Evolutionary conservation across 2,329 filamentous ascomycete species (phyloP).

Genomic region (Pseudogymnoascus sp.): DNA sequence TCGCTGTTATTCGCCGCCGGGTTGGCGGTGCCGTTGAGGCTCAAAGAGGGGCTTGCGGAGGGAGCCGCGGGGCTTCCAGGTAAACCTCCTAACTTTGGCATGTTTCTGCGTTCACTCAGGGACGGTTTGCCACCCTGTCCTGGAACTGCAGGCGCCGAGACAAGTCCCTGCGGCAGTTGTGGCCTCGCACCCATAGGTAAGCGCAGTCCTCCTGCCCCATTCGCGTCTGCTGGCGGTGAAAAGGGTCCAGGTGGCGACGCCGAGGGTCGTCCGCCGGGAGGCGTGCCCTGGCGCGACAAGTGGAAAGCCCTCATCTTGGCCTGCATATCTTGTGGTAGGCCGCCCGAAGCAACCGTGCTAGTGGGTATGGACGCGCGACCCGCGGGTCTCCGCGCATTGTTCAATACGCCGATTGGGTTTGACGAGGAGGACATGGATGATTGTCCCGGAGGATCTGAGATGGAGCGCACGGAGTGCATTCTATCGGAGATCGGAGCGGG

Average conservation of each 20-base stretch:
- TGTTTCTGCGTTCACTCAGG: conserved; percentile 59
- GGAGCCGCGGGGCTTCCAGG: conserved; percentile 21
- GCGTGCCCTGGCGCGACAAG: conserved; percentile 53
- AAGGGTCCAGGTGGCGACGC: conserved; percentile 16
- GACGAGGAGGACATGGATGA: conserved; percentile 68
- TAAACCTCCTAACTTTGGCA: conserved; percentile 46
- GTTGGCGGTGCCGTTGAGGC: conserved; percentile 14
- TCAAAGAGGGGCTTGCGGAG: conserved; percentile 11
- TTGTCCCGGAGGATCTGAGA: conserved; percentile 47
- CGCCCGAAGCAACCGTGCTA: conserved; percentile 36
- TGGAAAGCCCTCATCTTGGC: conserved; percentile 65
- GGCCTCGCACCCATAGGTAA: conserved; percentile 39
- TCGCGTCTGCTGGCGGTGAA: background rate
- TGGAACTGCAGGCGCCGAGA: conserved; percentile 45
- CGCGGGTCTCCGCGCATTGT: conserved; percentile 49
- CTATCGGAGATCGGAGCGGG: conserved; percentile 34
- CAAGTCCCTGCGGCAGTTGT: conserved; percentile 32
- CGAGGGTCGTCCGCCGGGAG: conserved; percentile 28
- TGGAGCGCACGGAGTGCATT: conserved; percentile 50
- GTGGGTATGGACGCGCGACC: conserved; percentile 27
- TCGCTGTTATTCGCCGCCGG: conserved; percentile 18
- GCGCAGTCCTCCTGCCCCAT: conserved; percentile 34
- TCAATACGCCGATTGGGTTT: conserved; percentile 72
- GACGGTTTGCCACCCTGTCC: conserved; percentile 39
- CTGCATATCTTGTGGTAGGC: conserved; percentile 54